phyloP scores from a whole-genome alignment of 2,329 filamentous ascomycete species.

The Aspergillus flavus region DNA sequence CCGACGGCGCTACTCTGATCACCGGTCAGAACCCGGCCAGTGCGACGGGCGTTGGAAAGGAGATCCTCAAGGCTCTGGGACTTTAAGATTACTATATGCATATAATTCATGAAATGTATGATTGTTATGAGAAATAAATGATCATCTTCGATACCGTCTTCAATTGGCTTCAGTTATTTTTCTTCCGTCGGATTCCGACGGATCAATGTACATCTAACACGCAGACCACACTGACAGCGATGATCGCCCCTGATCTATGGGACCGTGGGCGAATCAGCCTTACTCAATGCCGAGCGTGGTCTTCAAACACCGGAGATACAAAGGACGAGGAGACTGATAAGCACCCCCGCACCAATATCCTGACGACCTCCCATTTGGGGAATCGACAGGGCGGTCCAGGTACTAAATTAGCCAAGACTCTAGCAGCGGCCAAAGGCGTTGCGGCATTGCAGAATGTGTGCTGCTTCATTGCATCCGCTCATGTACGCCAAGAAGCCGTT shows the following conservation, averaged over 20 bases:
- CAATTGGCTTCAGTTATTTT: background rate
- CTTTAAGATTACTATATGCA: conserved; percentile 6
- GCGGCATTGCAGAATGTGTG: background rate
- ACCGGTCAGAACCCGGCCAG: conserved; percentile 53
- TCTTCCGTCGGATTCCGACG: conserved; percentile 12
- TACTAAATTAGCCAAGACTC: background rate
- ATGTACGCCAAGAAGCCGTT: background rate
- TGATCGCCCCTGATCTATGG: background rate
- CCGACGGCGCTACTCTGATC: conserved; percentile 40
- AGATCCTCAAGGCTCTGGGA: conserved; percentile 39
- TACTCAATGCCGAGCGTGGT: background rate
- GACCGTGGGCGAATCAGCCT: background rate
- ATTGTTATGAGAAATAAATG: background rate
- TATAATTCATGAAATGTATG: background rate
- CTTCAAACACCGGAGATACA: background rate
- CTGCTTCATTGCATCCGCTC: background rate
- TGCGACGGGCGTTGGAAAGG: conserved; percentile 47
- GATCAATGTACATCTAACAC: background rate
- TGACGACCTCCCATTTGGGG: background rate
- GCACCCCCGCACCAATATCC: background rate
- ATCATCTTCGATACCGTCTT: background rate
- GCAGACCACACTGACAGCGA: background rate
- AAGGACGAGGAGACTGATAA: background rate
- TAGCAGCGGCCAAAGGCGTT: background rate
- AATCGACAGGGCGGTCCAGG: background rate